phyloP scores from a whole-genome alignment of 75 land plant genomes.

The Isoetes taiwanensis region DNA sequence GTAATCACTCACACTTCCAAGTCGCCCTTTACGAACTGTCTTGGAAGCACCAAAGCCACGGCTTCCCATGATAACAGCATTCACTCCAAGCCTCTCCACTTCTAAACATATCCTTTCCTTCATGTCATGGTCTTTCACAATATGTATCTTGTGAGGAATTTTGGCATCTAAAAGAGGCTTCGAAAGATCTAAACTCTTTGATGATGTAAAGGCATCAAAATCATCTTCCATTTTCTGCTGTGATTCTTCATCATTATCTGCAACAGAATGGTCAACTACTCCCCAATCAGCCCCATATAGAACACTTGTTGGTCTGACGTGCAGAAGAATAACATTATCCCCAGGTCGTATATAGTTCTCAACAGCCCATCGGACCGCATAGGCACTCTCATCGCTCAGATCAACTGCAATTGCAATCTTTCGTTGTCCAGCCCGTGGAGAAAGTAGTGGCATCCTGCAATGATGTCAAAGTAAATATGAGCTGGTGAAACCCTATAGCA shows the following conservation, averaged over 20 bases:
- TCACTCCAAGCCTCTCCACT: constrained; percentile 57
- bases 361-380: constrained; percentile 34
- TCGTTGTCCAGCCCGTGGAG: constrained; percentile 14
- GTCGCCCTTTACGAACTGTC: constrained; percentile 33
- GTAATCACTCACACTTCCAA: constrained; percentile 80
- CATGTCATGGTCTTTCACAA: constrained; percentile 85
- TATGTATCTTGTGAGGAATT: constrained; percentile 63
- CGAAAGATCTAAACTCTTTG: constrained; percentile 49
- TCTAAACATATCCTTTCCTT: constrained; percentile 71
- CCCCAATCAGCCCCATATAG: constrained; percentile 81
- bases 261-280: constrained; percentile 26
- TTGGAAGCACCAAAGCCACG: constrained; percentile 57
- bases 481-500: too few species aligned
- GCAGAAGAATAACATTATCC: constrained; percentile 26
- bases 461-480: too few species aligned
- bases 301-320: constrained; percentile 31
- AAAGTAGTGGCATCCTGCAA: constrained; percentile 11
- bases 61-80: constrained; percentile 70
- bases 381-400: constrained; percentile 36
- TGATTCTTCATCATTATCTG: constrained; percentile 21
- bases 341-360: constrained; percentile 30
- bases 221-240: constrained; percentile 61
- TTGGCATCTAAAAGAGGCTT: constrained; percentile 51
- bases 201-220: constrained; percentile 52
- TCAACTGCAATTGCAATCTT: constrained; percentile 36